Evolutionary conservation across 345 rosid genomes (phyloP), one percentile per base, ranked within the genome.

Genomic region (Eucalyptus lansdowneana): DNA sequence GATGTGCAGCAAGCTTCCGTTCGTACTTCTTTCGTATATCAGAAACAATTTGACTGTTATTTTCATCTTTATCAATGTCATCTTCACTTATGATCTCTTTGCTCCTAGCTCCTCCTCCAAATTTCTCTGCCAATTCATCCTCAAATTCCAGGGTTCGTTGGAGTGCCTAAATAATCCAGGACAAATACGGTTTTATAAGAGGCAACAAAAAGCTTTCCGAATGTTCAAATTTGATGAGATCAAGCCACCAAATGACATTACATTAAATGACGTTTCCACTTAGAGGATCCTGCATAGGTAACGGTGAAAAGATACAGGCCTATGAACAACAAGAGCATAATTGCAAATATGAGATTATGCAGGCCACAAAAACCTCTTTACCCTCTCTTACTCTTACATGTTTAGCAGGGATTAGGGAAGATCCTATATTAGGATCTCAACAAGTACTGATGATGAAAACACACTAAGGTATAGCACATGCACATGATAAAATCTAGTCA

Each of bases 61-160:
- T 93, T 90, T 93, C 98, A 90, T 93, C 91, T 72, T 89, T 94
- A 86, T 97, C 98, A 92, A 96, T 94, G 90, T 97, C 98, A 91
- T 97, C 99, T 90, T 96, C 99, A 89, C 88, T 93, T 86, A 92
- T 96, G 80, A 93, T 92, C 92, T 96, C 97, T 88, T 94, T 94
- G 91, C 91, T 95, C 88, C 90, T 92, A 92, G 92, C 90, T 88
- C 93, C 97, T 89, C 97, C 99, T 85, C 99, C 99, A 94, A 98
- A 98, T 94, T 96, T 96, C 94, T 95, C 96, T 86, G 97, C 99
- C 91, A 97, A 90, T 90, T 98, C 99, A 93, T 96, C 94, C 92
- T 98, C 99, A 94, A 98, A 98, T 92, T 98, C 99, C 86, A 96
- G 92, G 87, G 99, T 98, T 90, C 99, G 93, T 93, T 97, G 99